A percentile compares a stretch with the other conserved stretches of the same genome.
Conservation (phyloP, 1,139 yeast genomes). For the Pichia kudriavzevii region DNA sequence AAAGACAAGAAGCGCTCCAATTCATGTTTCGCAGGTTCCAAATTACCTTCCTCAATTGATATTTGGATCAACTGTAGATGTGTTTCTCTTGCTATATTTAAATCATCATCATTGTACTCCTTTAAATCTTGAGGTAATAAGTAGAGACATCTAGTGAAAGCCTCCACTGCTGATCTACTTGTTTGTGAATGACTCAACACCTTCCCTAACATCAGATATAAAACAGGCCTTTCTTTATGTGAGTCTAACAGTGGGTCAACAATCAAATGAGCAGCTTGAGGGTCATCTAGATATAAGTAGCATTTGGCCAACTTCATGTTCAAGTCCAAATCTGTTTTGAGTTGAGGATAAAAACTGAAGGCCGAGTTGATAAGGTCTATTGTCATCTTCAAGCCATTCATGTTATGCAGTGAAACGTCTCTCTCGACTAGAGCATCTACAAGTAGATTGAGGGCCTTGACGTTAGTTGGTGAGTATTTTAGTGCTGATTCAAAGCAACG, state of each 20-base stretch:
- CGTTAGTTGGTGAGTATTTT: constrained; percentile 36
- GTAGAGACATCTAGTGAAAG: constrained; percentile 32
- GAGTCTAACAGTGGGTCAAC: constrained; percentile 40
- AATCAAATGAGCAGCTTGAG: constrained; percentile 46
- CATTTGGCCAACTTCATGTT: constrained; percentile 46
- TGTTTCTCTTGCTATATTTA: constrained; percentile 37
- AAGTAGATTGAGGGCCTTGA: constrained; percentile 38
- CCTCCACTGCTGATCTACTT: constrained; percentile 38
- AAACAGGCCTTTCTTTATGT: constrained; percentile 35
- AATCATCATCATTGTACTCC: constrained; percentile 34
- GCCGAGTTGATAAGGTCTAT: constrained; percentile 38
- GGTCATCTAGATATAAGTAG: constrained; percentile 38
- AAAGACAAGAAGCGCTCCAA: constrained; percentile 41
- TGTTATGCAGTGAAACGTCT: constrained; percentile 29
- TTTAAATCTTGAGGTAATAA: constrained; percentile 36
- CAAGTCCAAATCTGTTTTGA: constrained; percentile 32
- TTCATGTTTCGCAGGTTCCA: constrained; percentile 41
- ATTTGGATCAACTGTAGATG: constrained; percentile 49
- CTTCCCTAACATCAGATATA: constrained; percentile 44
- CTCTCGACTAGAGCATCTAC: constrained; percentile 14
- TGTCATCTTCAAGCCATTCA: constrained; percentile 35
- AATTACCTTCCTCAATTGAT: constrained; percentile 44
- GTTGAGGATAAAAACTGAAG: constrained; percentile 31
- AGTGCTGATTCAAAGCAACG: constrained; percentile 42
- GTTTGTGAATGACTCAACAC: constrained; percentile 35